Evolutionary conservation across 495 filamentous ascomycete species (phyloP).

Genomic region (Hypoxylon intermedium): DNA sequence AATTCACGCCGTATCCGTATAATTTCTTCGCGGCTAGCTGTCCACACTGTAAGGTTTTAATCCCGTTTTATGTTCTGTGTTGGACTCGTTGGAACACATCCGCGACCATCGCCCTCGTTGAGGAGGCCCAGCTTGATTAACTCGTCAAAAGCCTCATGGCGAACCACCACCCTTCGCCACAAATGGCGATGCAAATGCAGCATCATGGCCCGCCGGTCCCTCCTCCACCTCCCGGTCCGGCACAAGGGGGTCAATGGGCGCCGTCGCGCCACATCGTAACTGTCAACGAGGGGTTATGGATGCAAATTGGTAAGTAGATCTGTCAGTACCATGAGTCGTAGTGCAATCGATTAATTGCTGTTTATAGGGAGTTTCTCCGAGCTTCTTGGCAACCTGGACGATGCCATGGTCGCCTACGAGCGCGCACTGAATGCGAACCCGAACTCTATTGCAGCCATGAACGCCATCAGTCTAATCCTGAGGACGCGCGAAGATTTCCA

Average conservation of each 20-base stretch:
- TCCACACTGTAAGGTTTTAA: slow-evolving; percentile 12
- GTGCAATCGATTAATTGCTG: slow-evolving; percentile 26
- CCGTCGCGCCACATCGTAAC: slow-evolving; percentile 55
- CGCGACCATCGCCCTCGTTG: slow-evolving; percentile 7
- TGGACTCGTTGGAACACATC: slow-evolving; percentile 6
- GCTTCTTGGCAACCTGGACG: slow-evolving; percentile 84
- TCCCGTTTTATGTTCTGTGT: neutral
- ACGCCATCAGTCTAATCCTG: slow-evolving; percentile 88
- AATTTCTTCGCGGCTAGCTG: slow-evolving; percentile 10
- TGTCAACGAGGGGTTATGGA: slow-evolving; percentile 89
- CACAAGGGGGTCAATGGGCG: slow-evolving; percentile 41
- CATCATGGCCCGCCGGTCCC: slow-evolving; percentile 58
- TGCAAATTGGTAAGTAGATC: slow-evolving; percentile 80
- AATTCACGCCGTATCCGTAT: slow-evolving; percentile 15
- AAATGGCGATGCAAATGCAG: slow-evolving; percentile 65
- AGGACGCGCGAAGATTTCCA: slow-evolving; percentile 91
- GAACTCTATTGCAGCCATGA: slow-evolving; percentile 92
- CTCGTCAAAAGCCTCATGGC: slow-evolving; percentile 49
- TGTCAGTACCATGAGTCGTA: neutral
- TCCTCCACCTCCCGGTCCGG: slow-evolving; percentile 45
- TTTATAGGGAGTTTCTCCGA: slow-evolving; percentile 82
- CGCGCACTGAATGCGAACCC: slow-evolving; percentile 85
- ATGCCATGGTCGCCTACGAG: slow-evolving; percentile 87
- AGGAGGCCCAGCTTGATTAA: slow-evolving; percentile 7
- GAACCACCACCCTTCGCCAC: slow-evolving; percentile 63